A percentile compares a stretch with the other conserved stretches of the same genome.
Conservation (phyloP, 495 filamentous ascomycete species). For the Penicillium psychrofluorescens region DNA sequence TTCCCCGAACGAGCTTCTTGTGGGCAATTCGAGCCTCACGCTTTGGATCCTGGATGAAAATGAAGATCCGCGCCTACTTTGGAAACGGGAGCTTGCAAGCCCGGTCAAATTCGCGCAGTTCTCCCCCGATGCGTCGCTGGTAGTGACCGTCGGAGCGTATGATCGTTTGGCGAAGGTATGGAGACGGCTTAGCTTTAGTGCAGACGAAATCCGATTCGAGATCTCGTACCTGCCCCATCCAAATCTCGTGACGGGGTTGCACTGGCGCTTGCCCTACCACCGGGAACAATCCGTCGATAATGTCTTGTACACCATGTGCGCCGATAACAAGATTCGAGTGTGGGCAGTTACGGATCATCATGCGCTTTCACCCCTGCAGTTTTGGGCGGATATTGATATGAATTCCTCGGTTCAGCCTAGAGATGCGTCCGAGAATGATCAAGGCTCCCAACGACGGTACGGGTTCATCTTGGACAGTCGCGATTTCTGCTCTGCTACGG, state of each 20-base stretch:
- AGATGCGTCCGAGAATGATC: constrained; percentile 20
- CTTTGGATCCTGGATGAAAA: constrained; percentile 56
- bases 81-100: constrained; percentile 66
- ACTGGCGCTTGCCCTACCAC: constrained; percentile 75
- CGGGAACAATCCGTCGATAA: constrained; percentile 75
- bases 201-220: constrained; percentile 80
- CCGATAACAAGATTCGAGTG: constrained; percentile 73
- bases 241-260: constrained; percentile 65
- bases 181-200: constrained; percentile 79
- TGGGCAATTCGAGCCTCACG: constrained; percentile 62
- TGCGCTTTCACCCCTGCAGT: constrained; percentile 59
- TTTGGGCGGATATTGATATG: constrained; percentile 83
- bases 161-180: constrained; percentile 90
- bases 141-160: constrained; percentile 72
- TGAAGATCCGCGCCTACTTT: constrained; percentile 47
- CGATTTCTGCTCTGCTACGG: constrained; percentile 69
- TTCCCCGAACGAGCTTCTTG: constrained; percentile 68
- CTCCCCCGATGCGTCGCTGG: constrained; percentile 76
- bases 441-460: constrained; percentile 46
- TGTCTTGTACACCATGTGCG: constrained; percentile 87
- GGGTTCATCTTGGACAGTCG: constrained; percentile 81
- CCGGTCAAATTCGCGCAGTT: constrained; percentile 70
- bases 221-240: constrained; percentile 86
- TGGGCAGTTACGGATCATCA: constrained; percentile 77
- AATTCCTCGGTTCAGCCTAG: constrained; percentile 61